Percentiles rank a stretch among this genome's conserved stretches.
These are phyloP conservation scores for Calonectria pseudoreteaudii DNA, from an alignment of 2,329 filamentous ascomycete genomes.

Conservation along the genomic window DNA sequence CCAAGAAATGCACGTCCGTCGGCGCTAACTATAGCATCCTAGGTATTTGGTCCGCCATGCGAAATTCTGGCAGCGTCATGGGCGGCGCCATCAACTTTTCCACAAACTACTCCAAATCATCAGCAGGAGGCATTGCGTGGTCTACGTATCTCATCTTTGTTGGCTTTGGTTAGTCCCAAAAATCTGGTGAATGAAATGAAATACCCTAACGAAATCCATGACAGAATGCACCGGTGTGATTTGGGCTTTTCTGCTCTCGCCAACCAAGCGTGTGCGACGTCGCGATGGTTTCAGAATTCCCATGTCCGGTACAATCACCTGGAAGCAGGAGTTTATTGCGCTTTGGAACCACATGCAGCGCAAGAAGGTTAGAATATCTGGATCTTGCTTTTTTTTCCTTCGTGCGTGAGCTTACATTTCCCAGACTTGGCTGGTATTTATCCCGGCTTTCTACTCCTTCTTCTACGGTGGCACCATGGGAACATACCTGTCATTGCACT, in stretches of 20 bases:
- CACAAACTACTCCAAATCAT: constrained; percentile 35
- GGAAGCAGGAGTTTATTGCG: constrained; percentile 21
- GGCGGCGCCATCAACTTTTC: constrained; percentile 50
- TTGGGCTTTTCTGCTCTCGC: constrained; percentile 22
- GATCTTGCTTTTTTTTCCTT: not conserved
- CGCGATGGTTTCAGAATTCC: constrained; percentile 19
- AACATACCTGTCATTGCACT: constrained; percentile 48
- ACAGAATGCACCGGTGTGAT: constrained; percentile 22
- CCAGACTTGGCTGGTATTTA: constrained; percentile 48
- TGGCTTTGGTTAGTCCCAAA: constrained; percentile 17
- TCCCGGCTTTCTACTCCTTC: constrained; percentile 52
- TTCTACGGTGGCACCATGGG: constrained; percentile 53
- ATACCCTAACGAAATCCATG: not conserved
- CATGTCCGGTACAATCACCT: constrained; percentile 4
- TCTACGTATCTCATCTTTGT: constrained; percentile 27
- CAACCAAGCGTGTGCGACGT: constrained; percentile 20
- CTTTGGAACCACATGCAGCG: constrained; percentile 21
- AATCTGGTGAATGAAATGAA: not conserved
- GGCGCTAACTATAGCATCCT: constrained; percentile 29
- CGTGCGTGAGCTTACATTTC: not conserved
- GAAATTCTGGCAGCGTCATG: constrained; percentile 48
- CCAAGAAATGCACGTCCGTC: not conserved
- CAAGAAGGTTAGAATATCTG: constrained; percentile 7
- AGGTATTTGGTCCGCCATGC: constrained; percentile 47
- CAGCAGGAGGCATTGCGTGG: constrained; percentile 22